Percentiles rank a stretch among this genome's conserved stretches.
Conservation (phyloP, 148 eudicot species). For the Fagopyrum esculentum region DNA sequence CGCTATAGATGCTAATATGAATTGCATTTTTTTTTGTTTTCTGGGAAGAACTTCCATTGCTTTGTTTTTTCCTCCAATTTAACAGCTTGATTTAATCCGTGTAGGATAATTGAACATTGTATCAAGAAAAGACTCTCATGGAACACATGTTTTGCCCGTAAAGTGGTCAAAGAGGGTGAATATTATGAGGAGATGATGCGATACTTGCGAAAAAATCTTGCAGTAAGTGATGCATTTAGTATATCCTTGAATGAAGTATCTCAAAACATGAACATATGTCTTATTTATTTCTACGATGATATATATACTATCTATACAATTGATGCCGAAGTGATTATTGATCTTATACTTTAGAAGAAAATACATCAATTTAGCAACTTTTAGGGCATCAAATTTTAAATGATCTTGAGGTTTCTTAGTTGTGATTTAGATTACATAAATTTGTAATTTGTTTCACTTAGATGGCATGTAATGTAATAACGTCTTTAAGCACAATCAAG, state of each 20-base stretch:
- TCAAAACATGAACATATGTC: neutral
- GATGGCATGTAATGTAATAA: neutral
- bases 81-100: slow-evolving; percentile 9
- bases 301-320: too few relatives aligned
- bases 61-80: neutral
- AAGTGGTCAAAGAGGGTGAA: slow-evolving; percentile 78
- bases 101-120: slow-evolving; percentile 86
- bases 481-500: neutral
- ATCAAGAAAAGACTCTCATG: slow-evolving; percentile 85
- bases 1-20: neutral
- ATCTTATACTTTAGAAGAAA: too few relatives aligned
- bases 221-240: slow-evolving; percentile 44
- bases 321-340: too few relatives aligned
- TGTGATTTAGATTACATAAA: too few relatives aligned
- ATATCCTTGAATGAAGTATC: neutral
- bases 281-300: neutral
- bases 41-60: neutral
- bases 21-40: neutral
- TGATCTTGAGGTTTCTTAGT: too few relatives aligned
- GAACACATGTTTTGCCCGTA: slow-evolving; percentile 85
- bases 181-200: slow-evolving; percentile 98
- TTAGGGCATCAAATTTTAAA: too few relatives aligned
- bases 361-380: too few relatives aligned
- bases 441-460: neutral
- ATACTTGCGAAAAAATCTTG: slow-evolving; percentile 74